Evolutionary conservation across 177 flowering plant species (phyloP), one percentile per base, ranked within the genome.

Genomic region (Vitis hybrid): DNA sequence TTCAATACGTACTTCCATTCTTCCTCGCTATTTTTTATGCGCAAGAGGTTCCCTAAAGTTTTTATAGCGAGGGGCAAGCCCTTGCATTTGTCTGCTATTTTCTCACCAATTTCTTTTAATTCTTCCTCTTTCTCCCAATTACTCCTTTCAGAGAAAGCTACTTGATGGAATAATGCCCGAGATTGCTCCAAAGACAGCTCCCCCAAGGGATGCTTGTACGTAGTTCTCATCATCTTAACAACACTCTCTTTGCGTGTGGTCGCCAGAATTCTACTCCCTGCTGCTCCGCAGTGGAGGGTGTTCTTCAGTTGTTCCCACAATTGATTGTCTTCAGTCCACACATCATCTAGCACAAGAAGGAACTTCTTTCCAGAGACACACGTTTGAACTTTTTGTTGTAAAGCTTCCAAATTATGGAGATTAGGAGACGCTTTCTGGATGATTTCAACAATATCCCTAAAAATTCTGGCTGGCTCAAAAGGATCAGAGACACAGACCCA

Each of bases 51-150:
- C 18, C 72, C 75, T 7, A 71, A 17, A 34, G 49, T 68, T 57
- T 73, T 77, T 56, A 51, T 71, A 4, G 60, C 68, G 32, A 73
- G 74, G 21, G 76, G 80, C 51, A 73, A 18, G 1, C 79, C 79
- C 3, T 72, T 68, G 17, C 72, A 71, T 11, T 71, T 76, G 3
- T 11, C 4, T 51, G 62, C 56, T 3, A 72, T 65, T 48, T 56
- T 14, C 48, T 39, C 56, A 32, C 76, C 80, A 66, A 72, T 70
- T 2, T 57, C 57, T 56, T 62, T 61, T 5, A 77, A 0, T 49
- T 4, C 15, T 56, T 45, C 10, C 45, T 11, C 17, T 70, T 68
- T 15, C 68, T 48, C 21, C 15, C 23, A 23, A 23, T 2, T 8
- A 30, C 45, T 52, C 10, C 14, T 10, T 34, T 54, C 73, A 2